A percentile compares a stretch with the other conserved stretches of the same genome.
phyloP scores from a whole-genome alignment of 2,329 filamentous ascomycete species.

The Pseudonectria buxi region DNA sequence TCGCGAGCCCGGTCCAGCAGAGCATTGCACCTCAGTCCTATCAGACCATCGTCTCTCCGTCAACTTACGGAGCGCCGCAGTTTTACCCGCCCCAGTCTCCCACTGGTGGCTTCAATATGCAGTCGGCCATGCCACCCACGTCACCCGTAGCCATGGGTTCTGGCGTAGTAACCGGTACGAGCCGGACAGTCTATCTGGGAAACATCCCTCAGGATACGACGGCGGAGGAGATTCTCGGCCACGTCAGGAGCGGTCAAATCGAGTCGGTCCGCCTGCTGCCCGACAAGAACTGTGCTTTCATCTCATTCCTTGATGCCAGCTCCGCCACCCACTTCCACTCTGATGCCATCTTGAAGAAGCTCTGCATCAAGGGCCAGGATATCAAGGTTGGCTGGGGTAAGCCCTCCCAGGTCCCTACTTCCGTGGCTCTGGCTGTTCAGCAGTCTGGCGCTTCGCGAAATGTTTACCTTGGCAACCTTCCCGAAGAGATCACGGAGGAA shows the following conservation, averaged over 20 bases:
- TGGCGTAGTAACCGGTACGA: conserved; percentile 82
- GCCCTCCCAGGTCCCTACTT: conserved; percentile 94
- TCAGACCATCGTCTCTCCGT: conserved; percentile 78
- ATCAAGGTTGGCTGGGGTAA: conserved; percentile 99
- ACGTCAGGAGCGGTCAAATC: conserved; percentile 95
- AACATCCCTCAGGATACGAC: conserved; percentile 98
- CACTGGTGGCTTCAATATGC: conserved; percentile 61
- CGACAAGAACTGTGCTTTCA: conserved; percentile 99
- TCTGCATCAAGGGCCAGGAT: conserved; percentile 96
- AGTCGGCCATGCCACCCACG: conserved; percentile 54
- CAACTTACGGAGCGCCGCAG: conserved; percentile 72
- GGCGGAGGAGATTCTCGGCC: conserved; percentile 91
- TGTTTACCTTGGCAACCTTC: conserved; percentile 89
- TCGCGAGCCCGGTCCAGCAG: conserved; percentile 69
- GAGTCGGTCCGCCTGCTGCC: conserved; percentile 95
- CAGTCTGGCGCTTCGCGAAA: conserved; percentile 96
- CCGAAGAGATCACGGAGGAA: conserved; percentile 84
- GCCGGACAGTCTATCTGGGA: conserved; percentile 92
- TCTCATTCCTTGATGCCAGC: conserved; percentile 95
- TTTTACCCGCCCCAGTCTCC: conserved; percentile 88
- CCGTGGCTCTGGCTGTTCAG: conserved; percentile 93
- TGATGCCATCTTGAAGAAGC: conserved; percentile 98
- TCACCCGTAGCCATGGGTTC: conserved; percentile 70
- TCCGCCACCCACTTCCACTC: conserved; percentile 99
- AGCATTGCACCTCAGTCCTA: conserved; percentile 78